Percentiles rank a stretch among this genome's conserved stretches.
Evolutionary conservation across 2,329 filamentous ascomycete genomes (phyloP).

Genomic region (Chaetothyriales sp.): DNA sequence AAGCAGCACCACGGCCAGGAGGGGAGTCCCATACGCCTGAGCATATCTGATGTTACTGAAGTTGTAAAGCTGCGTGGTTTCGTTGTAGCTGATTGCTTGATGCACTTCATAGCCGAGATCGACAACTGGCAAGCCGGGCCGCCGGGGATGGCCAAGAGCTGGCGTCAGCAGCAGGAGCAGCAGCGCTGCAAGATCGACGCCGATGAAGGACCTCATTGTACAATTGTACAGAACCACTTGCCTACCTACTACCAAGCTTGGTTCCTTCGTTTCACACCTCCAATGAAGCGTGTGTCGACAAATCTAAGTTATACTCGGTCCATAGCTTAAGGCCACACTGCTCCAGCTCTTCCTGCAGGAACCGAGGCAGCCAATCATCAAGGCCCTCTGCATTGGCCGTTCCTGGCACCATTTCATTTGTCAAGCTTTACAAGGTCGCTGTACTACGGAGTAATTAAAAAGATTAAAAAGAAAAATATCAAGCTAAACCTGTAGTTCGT

Average conservation of each 20-base stretch:
- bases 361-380: too few species aligned
- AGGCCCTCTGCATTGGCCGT: too few species aligned
- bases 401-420: too few species aligned
- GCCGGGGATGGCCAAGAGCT: background rate
- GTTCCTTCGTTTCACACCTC: too few species aligned
- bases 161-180: background rate
- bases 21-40: conserved; percentile 23
- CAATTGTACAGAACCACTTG: background rate
- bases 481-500: too few species aligned
- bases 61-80: conserved; percentile 33
- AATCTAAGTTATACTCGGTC: too few species aligned
- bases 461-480: too few species aligned
- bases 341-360: too few species aligned
- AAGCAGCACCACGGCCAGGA: background rate
- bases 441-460: too few species aligned
- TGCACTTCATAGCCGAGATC: conserved; percentile 42
- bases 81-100: conserved; percentile 23
- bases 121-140: conserved; percentile 22
- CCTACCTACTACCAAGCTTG: background rate
- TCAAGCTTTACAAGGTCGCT: too few species aligned
- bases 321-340: too few species aligned
- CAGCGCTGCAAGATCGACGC: background rate
- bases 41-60: conserved; percentile 45
- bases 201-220: background rate
- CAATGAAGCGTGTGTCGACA: too few species aligned